Conservation (phyloP, 1,284 basidiomycete genomes). For the Ustilago bromivora region DNA sequence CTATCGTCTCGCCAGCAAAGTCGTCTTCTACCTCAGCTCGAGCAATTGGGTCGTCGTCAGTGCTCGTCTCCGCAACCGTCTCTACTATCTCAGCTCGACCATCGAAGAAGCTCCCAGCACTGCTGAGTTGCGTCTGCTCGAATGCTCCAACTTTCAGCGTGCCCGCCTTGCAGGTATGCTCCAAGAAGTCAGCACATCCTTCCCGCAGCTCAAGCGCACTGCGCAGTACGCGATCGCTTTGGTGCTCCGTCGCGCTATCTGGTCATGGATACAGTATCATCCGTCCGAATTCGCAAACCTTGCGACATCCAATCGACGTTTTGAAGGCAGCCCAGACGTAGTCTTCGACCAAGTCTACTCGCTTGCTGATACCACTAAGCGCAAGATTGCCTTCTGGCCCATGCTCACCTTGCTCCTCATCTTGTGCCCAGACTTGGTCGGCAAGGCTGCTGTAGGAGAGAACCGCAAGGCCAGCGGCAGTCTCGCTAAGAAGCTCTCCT, state of each 20-base stretch:
- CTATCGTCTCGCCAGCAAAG: conserved; percentile 74
- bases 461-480: conserved; percentile 62
- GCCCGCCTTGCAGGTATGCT: conserved; percentile 62
- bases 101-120: conserved; percentile 74
- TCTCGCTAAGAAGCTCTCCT: conserved; percentile 71
- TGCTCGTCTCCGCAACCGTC: conserved; percentile 79
- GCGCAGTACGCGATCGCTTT: conserved; percentile 80
- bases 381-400: conserved; percentile 80
- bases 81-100: conserved; percentile 75
- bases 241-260: conserved; percentile 82
- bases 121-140: conserved; percentile 79
- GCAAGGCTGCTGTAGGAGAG: conserved; percentile 71
- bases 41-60: conserved; percentile 89
- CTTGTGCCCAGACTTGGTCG: conserved; percentile 81
- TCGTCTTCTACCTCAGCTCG: conserved; percentile 88
- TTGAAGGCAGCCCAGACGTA: conserved; percentile 68
- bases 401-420: conserved; percentile 82
- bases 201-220: conserved; percentile 84
- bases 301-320: conserved; percentile 71
- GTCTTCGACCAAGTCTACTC: conserved; percentile 68
- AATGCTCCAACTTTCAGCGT: conserved; percentile 71
- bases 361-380: conserved; percentile 71
- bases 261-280: conserved; percentile 91
- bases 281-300: conserved; percentile 84
- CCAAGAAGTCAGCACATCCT: conserved; percentile 82